These are phyloP conservation scores for Vitis hybrid DNA, from an alignment of 177 flowering plant species.

Conservation along the genomic window DNA sequence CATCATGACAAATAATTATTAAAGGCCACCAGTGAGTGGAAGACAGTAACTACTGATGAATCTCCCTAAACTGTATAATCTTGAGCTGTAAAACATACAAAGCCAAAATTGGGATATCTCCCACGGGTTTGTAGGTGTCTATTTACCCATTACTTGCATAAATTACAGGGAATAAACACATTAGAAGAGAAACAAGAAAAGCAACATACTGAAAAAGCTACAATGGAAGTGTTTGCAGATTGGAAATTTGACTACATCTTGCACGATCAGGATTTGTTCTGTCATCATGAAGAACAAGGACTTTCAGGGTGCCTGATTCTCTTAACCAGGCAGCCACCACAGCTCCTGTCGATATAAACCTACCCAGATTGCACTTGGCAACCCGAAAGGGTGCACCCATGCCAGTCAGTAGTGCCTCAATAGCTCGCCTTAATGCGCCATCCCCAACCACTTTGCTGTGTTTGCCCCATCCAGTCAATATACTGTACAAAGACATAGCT, in stretches of 20 bases:
- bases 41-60: too few relatives aligned
- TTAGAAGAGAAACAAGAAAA: constrained; percentile 1
- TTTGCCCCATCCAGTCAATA: constrained; percentile 98
- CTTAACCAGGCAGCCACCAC: constrained; percentile 85
- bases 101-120: too few relatives aligned
- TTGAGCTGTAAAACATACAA: too few relatives aligned
- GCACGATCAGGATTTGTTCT: constrained; percentile 34
- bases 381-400: constrained; percentile 89
- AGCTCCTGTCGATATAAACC: constrained; percentile 80
- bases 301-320: constrained; percentile 69
- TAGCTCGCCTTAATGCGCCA: constrained; percentile 66
- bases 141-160: constrained; percentile 10
- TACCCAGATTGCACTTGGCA: constrained; percentile 84
- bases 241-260: constrained; percentile 25
- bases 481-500: constrained; percentile 45
- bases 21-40: too few relatives aligned
- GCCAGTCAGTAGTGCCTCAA: constrained; percentile 75
- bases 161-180: constrained; percentile 14
- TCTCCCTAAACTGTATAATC: too few relatives aligned
- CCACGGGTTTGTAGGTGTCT: too few relatives aligned
- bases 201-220: constrained; percentile 28
- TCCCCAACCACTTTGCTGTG: constrained; percentile 99
- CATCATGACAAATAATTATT: too few relatives aligned
- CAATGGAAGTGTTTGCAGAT: constrained; percentile 35
- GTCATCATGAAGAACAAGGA: constrained; percentile 79